Evolutionary conservation across 2,329 filamentous ascomycete genomes (phyloP), one percentile per base, ranked within the genome.

Genomic region (Paramyrothecium sp.): DNA sequence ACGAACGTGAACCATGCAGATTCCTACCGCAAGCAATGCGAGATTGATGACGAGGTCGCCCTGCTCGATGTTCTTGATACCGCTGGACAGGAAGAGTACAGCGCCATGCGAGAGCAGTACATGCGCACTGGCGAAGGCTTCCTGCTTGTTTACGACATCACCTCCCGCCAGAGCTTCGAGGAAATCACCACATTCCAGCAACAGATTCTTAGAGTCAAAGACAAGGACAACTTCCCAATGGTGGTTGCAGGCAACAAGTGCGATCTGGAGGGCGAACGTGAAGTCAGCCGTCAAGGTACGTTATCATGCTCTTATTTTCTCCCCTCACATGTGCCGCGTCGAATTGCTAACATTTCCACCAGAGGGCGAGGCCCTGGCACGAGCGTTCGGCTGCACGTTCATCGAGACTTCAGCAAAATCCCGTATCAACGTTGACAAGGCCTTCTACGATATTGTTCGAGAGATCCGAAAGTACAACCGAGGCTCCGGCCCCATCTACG

Each of bases 181-280:
- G 95, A 99, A 81, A 98, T 99, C 76, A 90, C 92, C 78, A 97
- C 92, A 52, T 98, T 98, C 79, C 93, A 98, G 78, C 93, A 98
- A 82, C 95, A 99, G 78, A 99, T 99, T 73, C 83, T 99, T 67
- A 83, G 95, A 67, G 95, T 99, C 69, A 99, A 99, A 85, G 95
- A 98, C 81, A 98, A 97, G 86, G 95, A 99, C 79, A 97, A 97
- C 76, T 99, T 99, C 82, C 95, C 95, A 67, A 98, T 99, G 82
- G 97, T 98, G 58, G 91, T 99, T 50, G 95, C 98, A 47, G 95
- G 92, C 68, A 99, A 99, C 86, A 99, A 99, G 84, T 97, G 94
- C 79, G 95, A 99, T 91, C 80, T 99, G 74, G 94, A 97, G 71
- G 82, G 83, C 67, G 94, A 99, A 78, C 87, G 95, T 71, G 90